Evolutionary conservation across 2,329 filamentous ascomycete genomes (phyloP).

Genomic region (Daldinia eschscholtzii): DNA sequence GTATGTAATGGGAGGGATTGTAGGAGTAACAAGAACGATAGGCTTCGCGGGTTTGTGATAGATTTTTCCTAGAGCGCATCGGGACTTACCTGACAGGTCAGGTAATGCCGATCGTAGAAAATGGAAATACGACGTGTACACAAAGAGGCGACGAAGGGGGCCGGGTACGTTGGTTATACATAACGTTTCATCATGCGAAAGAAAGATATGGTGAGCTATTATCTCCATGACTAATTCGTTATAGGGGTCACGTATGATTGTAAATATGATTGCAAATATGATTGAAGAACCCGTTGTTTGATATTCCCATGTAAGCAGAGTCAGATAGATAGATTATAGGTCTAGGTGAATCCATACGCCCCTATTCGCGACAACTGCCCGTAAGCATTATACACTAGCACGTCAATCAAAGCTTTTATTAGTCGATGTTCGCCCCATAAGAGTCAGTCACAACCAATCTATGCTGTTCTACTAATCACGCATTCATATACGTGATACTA

Average conservation of each 20-base stretch:
- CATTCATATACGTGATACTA: slow-evolving; percentile 9
- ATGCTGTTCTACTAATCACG: background rate
- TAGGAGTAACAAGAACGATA: background rate
- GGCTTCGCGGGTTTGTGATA: slow-evolving; percentile 14
- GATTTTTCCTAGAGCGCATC: slow-evolving; percentile 6
- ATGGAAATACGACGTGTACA: slow-evolving; percentile 20
- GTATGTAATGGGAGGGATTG: background rate
- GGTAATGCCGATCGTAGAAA: slow-evolving; percentile 32
- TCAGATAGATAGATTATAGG: too few relatives aligned
- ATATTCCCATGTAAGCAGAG: background rate
- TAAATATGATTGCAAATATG: background rate
- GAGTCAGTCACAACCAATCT: background rate
- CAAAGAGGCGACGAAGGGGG: slow-evolving; percentile 2
- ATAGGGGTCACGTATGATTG: background rate
- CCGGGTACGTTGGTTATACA: slow-evolving; percentile 13
- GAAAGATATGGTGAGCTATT: background rate
- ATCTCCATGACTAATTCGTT: background rate
- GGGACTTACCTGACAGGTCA: slow-evolving; percentile 13
- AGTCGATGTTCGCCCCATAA: background rate
- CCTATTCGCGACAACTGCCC: background rate
- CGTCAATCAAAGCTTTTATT: background rate
- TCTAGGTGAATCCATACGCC: background rate
- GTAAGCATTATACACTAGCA: slow-evolving; percentile 2
- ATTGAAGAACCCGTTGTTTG: background rate
- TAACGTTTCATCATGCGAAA: background rate